Evolutionary conservation across 495 filamentous ascomycete genomes (phyloP).

Genomic region (Neurospora africana): DNA sequence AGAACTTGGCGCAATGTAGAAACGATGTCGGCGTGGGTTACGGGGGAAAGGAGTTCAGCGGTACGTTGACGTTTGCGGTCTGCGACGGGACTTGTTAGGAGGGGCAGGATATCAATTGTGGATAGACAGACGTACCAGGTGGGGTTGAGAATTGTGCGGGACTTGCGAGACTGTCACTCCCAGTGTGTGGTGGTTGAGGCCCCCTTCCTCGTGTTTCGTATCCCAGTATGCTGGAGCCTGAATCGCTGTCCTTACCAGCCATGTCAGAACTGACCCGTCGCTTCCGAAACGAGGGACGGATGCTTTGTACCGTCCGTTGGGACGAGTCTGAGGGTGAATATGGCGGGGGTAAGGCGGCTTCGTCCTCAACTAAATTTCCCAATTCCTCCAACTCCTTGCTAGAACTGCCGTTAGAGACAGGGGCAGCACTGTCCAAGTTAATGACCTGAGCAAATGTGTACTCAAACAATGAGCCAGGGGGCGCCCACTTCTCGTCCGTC

Average conservation of each 20-base stretch:
- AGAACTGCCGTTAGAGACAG: background rate
- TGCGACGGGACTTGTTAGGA: background rate
- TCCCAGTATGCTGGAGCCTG: background rate
- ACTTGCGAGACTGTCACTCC: background rate
- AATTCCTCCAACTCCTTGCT: background rate
- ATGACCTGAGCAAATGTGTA: background rate
- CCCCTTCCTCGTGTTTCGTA: background rate
- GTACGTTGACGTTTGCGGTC: slow-evolving; percentile 5
- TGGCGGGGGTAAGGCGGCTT: background rate
- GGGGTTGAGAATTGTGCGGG: background rate
- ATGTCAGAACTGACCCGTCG: background rate
- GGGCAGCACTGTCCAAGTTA: background rate
- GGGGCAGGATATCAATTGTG: background rate
- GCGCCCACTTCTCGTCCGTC: background rate
- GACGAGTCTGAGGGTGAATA: background rate
- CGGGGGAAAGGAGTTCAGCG: background rate
- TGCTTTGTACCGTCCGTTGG: background rate
- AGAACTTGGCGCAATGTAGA: background rate
- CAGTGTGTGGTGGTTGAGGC: background rate
- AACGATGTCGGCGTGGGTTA: background rate
- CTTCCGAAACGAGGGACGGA: background rate
- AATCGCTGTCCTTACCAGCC: background rate
- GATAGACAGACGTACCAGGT: background rate
- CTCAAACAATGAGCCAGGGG: background rate
- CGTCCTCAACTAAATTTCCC: background rate